These are phyloP conservation scores for Lupinus albus DNA, from an alignment of 306 rosid species.

Conservation along the genomic window DNA sequence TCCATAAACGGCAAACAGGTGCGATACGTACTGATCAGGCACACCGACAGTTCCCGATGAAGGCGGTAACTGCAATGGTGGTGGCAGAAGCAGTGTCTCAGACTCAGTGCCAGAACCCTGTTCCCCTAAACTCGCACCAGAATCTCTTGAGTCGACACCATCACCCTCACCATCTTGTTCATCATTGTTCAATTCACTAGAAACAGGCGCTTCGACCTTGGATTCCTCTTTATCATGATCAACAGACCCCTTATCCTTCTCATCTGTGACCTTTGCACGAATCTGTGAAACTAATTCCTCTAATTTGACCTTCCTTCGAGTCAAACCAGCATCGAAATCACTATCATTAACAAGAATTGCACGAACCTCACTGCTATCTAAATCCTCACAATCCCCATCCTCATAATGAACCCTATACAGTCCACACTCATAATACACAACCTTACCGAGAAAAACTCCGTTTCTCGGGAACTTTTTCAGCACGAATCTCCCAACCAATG, in stretches of 20 bases:
- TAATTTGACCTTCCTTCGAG: slow-evolving; percentile 50
- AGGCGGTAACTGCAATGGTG: slow-evolving; percentile 60
- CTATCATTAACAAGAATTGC: slow-evolving; percentile 50
- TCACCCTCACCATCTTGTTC: slow-evolving; percentile 46
- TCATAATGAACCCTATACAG: slow-evolving; percentile 75
- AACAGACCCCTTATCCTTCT: slow-evolving; percentile 27
- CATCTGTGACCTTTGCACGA: slow-evolving; percentile 5
- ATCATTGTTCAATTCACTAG: slow-evolving; percentile 46
- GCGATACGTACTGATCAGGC: slow-evolving; percentile 73
- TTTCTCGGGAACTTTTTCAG: slow-evolving; percentile 65
- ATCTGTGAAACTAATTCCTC: slow-evolving; percentile 48
- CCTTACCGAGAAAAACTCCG: slow-evolving; percentile 77
- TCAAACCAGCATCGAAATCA: slow-evolving; percentile 47
- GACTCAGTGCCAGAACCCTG: slow-evolving; percentile 43
- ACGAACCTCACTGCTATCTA: slow-evolving; percentile 79
- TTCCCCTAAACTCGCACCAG: slow-evolving; percentile 37
- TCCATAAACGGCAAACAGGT: slow-evolving; percentile 79
- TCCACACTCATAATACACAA: slow-evolving; percentile 65
- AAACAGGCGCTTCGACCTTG: slow-evolving; percentile 38
- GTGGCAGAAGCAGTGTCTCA: slow-evolving; percentile 47
- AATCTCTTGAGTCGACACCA: slow-evolving; percentile 53
- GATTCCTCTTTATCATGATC: slow-evolving; percentile 35
- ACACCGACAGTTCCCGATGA: slow-evolving; percentile 85
- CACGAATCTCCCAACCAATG: slow-evolving; percentile 66
- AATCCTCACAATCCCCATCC: slow-evolving; percentile 87